Evolutionary conservation across 495 filamentous ascomycete species (phyloP).

Genomic region (Penicillium steckii): DNA sequence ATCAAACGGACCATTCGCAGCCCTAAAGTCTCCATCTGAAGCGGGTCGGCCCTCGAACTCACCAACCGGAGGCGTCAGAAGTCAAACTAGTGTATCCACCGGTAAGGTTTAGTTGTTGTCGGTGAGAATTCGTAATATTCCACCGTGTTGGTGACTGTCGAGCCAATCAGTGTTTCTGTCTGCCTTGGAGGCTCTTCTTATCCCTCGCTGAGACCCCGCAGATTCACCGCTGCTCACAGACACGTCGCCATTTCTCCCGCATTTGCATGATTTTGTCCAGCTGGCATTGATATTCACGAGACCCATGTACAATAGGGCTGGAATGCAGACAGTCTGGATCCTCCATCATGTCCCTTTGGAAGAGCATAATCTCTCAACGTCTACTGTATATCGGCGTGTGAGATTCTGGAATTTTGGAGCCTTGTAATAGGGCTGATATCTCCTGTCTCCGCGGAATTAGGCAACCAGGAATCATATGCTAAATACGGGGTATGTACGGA

Average conservation of each 20-base stretch:
- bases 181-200: constrained; percentile 23
- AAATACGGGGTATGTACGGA: too few relatives aligned
- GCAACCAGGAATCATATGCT: constrained; percentile 11
- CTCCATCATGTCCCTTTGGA: not conserved
- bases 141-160: not conserved
- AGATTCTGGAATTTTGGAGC: not conserved
- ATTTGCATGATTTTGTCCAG: constrained; percentile 1
- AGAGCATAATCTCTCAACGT: not conserved
- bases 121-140: constrained; percentile 13
- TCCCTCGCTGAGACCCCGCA: constrained; percentile 7
- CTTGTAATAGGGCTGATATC: constrained; percentile 2
- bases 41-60: constrained; percentile 11
- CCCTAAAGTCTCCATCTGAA: not conserved
- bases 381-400: not conserved
- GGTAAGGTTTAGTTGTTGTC: constrained; percentile 20
- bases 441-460: constrained; percentile 4
- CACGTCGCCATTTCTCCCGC: constrained; percentile 1
- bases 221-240: constrained; percentile 20
- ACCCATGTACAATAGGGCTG: constrained; percentile 4
- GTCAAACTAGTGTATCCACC: constrained; percentile 5
- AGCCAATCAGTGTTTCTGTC: constrained; percentile 16
- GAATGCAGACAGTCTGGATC: not conserved
- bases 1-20: too few relatives aligned
- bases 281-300: not conserved
- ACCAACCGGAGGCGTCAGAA: constrained; percentile 15